A percentile compares a stretch with the other conserved stretches of the same genome.
phyloP scores from a whole-genome alignment of 176 grass and related monocot species.

The Aegilops tauschii region DNA sequence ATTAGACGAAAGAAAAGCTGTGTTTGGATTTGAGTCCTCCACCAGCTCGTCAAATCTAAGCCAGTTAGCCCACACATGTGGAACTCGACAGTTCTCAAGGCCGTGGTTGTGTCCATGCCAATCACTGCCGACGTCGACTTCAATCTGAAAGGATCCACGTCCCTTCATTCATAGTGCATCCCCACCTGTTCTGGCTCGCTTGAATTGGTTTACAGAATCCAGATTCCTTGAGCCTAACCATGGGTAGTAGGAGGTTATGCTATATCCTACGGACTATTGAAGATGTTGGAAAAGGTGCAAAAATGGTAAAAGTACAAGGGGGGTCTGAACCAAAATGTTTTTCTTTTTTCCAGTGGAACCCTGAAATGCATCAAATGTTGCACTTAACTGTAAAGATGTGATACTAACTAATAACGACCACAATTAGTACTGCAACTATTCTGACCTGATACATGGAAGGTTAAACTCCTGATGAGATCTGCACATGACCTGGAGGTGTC shows the following conservation, averaged over 20 bases:
- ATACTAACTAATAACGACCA: neutral
- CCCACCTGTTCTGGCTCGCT: neutral
- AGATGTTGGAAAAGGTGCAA: neutral
- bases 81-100: neutral
- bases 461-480: neutral
- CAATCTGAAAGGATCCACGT: neutral
- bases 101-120: neutral
- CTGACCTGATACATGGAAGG: neutral
- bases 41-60: neutral
- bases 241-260: neutral
- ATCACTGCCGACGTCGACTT: neutral
- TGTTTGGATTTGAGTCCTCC: neutral
- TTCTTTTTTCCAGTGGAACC: neutral
- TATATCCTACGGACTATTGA: neutral
- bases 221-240: neutral
- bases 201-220: neutral
- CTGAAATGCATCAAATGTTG: slow-evolving; percentile 1
- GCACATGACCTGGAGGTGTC: neutral
- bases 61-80: neutral
- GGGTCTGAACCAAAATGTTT: neutral
- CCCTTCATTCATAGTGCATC: neutral
- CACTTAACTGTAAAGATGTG: neutral
- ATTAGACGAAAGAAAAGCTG: neutral
- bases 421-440: neutral
- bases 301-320: neutral